These are phyloP conservation scores for Corrigiola litoralis DNA, from an alignment of 179 eudicot genomes.

Conservation along the genomic window DNA sequence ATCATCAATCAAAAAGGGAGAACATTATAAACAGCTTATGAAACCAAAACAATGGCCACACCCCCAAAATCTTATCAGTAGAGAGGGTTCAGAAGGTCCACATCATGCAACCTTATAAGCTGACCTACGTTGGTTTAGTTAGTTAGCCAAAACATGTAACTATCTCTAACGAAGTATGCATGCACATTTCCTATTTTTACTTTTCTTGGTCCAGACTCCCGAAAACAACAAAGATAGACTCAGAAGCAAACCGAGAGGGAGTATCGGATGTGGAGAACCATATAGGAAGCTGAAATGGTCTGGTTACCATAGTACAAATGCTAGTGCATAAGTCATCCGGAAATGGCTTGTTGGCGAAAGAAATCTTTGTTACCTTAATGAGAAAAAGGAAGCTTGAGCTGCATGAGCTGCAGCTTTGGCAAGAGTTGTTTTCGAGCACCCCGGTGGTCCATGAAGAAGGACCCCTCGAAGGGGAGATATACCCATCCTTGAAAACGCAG, in stretches of 20 bases:
- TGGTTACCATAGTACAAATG: background rate
- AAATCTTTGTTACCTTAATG: constrained; percentile 62
- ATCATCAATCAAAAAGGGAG: background rate
- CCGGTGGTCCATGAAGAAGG: constrained; percentile 98
- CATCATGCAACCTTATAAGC: too few species aligned
- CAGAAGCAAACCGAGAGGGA: too few species aligned
- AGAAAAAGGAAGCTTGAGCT: constrained; percentile 90
- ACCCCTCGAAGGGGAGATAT: constrained; percentile 75
- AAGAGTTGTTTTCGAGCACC: constrained; percentile 97
- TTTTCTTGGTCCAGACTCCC: too few species aligned
- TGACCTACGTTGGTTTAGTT: too few species aligned
- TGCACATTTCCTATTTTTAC: too few species aligned
- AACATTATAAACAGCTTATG: background rate
- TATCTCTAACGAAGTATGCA: too few species aligned
- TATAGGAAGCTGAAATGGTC: background rate
- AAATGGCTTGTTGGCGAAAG: background rate
- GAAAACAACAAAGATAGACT: too few species aligned
- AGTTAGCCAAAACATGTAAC: too few species aligned
- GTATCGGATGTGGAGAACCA: too few species aligned
- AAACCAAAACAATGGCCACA: background rate
- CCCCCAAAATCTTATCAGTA: too few species aligned
- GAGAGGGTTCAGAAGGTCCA: too few species aligned
- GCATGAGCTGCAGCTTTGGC: constrained; percentile 98
- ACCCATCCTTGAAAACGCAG: constrained; percentile 72
- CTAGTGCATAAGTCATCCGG: background rate